These are phyloP conservation scores for Priceomyces castillae DNA, from an alignment of 805 yeast species.

Conservation along the genomic window DNA sequence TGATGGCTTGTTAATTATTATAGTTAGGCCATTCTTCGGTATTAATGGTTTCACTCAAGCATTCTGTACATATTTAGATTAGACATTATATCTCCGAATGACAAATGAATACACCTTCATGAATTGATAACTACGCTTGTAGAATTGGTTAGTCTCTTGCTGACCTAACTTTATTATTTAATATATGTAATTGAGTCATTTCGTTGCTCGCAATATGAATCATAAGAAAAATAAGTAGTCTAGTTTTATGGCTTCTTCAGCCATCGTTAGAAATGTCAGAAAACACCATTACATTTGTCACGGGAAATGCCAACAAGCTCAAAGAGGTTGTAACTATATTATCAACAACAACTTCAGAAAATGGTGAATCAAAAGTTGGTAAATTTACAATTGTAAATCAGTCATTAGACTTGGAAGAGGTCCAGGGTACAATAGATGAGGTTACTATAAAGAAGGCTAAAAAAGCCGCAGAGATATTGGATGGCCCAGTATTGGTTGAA, in stretches of 20 bases:
- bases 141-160: too few relatives aligned
- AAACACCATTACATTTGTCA: constrained; percentile 59
- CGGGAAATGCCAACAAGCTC: constrained; percentile 88
- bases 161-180: too few relatives aligned
- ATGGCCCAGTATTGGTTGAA: constrained; percentile 89
- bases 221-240: too few relatives aligned
- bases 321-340: constrained; percentile 80
- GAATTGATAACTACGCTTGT: too few relatives aligned
- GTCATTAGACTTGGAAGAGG: constrained; percentile 78
- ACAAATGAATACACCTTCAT: not conserved
- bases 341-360: constrained; percentile 28
- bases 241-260: too few relatives aligned
- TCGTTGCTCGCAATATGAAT: too few relatives aligned
- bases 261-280: not conserved
- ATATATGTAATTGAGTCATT: too few relatives aligned
- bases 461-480: constrained; percentile 60
- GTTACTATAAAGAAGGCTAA: constrained; percentile 79
- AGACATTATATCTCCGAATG: not conserved
- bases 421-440: constrained; percentile 84
- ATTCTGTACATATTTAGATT: not conserved
- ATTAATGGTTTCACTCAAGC: not conserved
- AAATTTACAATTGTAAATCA: constrained; percentile 54
- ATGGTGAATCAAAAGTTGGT: constrained; percentile 38
- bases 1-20: not conserved
- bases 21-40: not conserved